Evolutionary conservation across 2,329 filamentous ascomycete species (phyloP).

Genomic region (Fusarium solani-melongenae): DNA sequence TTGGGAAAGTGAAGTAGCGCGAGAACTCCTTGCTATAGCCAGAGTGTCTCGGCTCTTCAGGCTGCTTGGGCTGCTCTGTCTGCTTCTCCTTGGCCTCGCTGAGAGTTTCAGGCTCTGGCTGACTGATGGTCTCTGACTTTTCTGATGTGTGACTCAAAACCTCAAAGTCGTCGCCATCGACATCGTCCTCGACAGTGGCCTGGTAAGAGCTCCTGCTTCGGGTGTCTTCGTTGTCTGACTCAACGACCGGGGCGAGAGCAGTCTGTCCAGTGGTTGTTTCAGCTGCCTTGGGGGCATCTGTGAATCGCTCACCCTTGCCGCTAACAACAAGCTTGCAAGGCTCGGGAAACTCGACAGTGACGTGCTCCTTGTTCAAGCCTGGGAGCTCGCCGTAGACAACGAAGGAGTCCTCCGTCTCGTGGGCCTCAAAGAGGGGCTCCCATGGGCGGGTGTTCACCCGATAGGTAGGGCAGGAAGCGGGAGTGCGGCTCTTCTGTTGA

Average conservation of each 20-base stretch:
- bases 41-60: conserved; percentile 49
- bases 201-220: conserved; percentile 25
- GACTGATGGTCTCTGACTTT: conserved; percentile 4
- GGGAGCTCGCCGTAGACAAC: conserved; percentile 82
- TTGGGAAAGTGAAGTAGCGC: conserved; percentile 73
- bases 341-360: conserved; percentile 81
- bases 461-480: not conserved
- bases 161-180: conserved; percentile 22
- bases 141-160: conserved; percentile 15
- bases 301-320: conserved; percentile 71
- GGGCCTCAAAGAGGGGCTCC: conserved; percentile 78
- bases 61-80: conserved; percentile 47
- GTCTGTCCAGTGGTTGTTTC: conserved; percentile 49
- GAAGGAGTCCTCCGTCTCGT: conserved; percentile 72
- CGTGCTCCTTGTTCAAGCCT: conserved; percentile 75
- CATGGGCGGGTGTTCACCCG: conserved; percentile 52
- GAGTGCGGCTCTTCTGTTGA: conserved; percentile 5
- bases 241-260: conserved; percentile 59
- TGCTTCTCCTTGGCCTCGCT: conserved; percentile 5
- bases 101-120: not conserved
- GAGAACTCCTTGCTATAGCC: conserved; percentile 64
- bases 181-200: conserved; percentile 22
- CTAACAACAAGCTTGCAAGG: conserved; percentile 74
- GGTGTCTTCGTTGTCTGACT: conserved; percentile 16
- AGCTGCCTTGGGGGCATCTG: conserved; percentile 43